Evolutionary conservation across 148 eudicot genomes (phyloP).

Genomic region (Chenopodium quinoa): DNA sequence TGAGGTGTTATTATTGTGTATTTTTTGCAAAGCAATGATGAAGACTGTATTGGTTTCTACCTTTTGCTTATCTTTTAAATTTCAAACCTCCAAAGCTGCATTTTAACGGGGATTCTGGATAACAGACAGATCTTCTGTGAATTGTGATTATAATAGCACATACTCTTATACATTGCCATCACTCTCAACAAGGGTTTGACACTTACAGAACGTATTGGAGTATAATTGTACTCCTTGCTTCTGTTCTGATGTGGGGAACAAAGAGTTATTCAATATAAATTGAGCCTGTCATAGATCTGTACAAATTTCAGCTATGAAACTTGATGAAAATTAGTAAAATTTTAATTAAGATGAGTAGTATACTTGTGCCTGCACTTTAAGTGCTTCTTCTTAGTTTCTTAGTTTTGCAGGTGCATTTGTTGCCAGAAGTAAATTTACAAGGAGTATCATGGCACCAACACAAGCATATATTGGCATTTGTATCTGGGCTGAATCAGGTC

Average conservation of each 20-base stretch:
- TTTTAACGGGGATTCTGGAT: background rate
- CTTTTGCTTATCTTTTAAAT: background rate
- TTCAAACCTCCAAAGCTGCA: background rate
- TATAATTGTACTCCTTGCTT: background rate
- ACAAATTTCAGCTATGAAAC: background rate
- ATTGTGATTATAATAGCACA: background rate
- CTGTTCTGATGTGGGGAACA: too few species aligned
- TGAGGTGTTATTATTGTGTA: background rate
- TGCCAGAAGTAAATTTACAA: conserved; percentile 79
- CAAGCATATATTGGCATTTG: conserved; percentile 81
- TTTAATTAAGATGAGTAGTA: background rate
- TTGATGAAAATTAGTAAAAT: background rate
- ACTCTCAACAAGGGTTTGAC: background rate
- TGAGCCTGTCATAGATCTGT: background rate
- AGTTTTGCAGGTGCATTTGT: conserved; percentile 60
- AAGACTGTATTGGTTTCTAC: background rate
- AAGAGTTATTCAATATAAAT: background rate
- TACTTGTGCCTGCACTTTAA: background rate
- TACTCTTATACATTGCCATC: background rate
- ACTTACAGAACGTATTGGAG: background rate
- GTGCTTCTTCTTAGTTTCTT: background rate
- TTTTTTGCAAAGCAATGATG: background rate
- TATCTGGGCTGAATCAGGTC: conserved; percentile 79
- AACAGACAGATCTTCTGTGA: background rate
- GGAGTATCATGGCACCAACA: conserved; percentile 92